A percentile compares a stretch with the other conserved stretches of the same genome.
Evolutionary conservation across 2,329 filamentous ascomycete genomes (phyloP).

Genomic region (Arthrobotrys iridis): DNA sequence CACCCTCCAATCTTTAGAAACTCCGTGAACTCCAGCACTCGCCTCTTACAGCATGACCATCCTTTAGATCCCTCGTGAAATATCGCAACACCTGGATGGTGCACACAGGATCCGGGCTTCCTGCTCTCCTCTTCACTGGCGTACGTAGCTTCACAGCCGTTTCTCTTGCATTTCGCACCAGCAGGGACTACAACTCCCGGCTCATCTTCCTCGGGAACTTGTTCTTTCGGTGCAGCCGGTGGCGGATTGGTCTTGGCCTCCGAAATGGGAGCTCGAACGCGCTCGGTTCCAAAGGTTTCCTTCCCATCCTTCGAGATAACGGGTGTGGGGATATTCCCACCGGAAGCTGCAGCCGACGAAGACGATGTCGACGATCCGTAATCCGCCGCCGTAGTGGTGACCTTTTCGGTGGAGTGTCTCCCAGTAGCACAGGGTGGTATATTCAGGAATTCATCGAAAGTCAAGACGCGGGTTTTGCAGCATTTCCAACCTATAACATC

Average conservation of each 20-base stretch:
- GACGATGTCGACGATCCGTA: conserved; percentile 63
- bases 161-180: conserved; percentile 79
- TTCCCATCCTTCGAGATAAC: conserved; percentile 63
- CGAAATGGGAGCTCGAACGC: conserved; percentile 57
- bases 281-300: conserved; percentile 62
- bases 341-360: conserved; percentile 62
- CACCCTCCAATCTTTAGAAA: conserved; percentile 97
- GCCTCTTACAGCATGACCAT: conserved; percentile 94
- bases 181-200: conserved; percentile 76
- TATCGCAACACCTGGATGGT: conserved; percentile 89
- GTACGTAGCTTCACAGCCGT: conserved; percentile 76
- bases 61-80: conserved; percentile 98
- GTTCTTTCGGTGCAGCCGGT: conserved; percentile 71
- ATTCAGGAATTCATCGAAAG: conserved; percentile 95
- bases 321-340: conserved; percentile 53
- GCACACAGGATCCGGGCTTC: conserved; percentile 79
- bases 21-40: conserved; percentile 95
- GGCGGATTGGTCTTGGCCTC: conserved; percentile 63
- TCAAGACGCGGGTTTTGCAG: conserved; percentile 92
- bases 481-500: conserved; percentile 92
- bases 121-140: conserved; percentile 68
- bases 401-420: conserved; percentile 87
- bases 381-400: conserved; percentile 72
- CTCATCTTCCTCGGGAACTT: conserved; percentile 81
- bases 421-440: conserved; percentile 94